Evolutionary conservation across 1,284 basidiomycete genomes (phyloP).

Genomic region (Crucibulum parvulum): DNA sequence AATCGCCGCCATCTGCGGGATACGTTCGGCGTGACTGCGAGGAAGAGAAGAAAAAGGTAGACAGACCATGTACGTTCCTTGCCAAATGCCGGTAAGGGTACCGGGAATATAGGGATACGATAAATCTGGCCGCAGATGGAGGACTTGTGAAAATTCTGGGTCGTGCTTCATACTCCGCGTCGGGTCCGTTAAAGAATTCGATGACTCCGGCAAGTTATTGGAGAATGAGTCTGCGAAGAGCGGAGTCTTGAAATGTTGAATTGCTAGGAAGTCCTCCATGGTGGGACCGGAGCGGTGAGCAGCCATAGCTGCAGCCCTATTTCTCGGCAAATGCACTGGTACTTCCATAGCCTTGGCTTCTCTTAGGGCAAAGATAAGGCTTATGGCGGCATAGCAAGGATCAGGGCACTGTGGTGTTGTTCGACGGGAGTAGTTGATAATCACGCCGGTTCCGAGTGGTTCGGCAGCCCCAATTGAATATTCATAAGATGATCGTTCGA

Average conservation of each 20-base stretch:
- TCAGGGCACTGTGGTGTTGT: slow-evolving; percentile 33
- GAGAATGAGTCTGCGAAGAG: slow-evolving; percentile 50
- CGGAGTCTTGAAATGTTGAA: slow-evolving; percentile 43
- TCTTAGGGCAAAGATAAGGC: slow-evolving; percentile 55
- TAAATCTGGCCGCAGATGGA: slow-evolving; percentile 17
- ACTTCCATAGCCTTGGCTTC: slow-evolving; percentile 48
- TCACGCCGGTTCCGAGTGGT: too few species aligned
- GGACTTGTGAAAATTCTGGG: slow-evolving; percentile 45
- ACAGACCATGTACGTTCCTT: slow-evolving; percentile 60
- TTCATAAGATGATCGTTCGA: too few species aligned
- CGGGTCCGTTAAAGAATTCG: slow-evolving; percentile 14
- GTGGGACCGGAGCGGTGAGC: slow-evolving; percentile 55
- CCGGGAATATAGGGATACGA: slow-evolving; percentile 44
- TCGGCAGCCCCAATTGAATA: too few species aligned
- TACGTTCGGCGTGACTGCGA: slow-evolving; percentile 1
- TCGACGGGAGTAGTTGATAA: too few species aligned
- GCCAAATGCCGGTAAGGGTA: slow-evolving; percentile 59
- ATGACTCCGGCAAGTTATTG: not conserved
- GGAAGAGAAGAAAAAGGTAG: slow-evolving; percentile 6
- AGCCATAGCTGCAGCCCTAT: slow-evolving; percentile 47
- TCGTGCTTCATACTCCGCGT: slow-evolving; percentile 44
- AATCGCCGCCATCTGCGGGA: slow-evolving; percentile 12
- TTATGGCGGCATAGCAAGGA: slow-evolving; percentile 50
- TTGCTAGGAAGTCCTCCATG: slow-evolving; percentile 51
- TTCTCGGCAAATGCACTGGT: slow-evolving; percentile 57